Base-by-base conservation (phyloP, 768 basidiomycete genomes). In the Vararia minispora region DNA sequence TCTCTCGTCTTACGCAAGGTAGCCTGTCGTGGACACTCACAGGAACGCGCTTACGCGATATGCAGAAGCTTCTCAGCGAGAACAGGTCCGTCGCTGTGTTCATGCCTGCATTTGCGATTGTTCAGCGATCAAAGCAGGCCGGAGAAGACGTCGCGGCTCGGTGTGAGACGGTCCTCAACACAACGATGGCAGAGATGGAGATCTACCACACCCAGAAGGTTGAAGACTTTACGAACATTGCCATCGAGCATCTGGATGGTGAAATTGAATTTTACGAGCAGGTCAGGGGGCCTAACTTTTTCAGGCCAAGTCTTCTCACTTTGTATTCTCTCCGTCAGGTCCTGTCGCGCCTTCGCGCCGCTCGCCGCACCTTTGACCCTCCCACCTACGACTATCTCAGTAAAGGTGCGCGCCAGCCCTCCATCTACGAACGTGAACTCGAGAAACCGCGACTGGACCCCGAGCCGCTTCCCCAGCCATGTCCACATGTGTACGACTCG, bases 101-200 rank as follows among this genome's bases (percentile, higher is more conserved):
- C 25, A 14, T 16, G 14, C 12, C 27, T n/a, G 17, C 25, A 24
- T 33, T n/a, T 40, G 12, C 20, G 3, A 14, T 32, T 24, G 10
- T 41, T 45, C 41, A 14, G 49, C 18, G 22, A 29, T 14, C n/a
- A 8, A 21, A n/a, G n/a, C 52, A 81, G 77, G 55, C 68, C 11
- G 65, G 79, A 47, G 76, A 79, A 33, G 77, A 81, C 13, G 59
- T 79, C 45, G 74, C 76, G 2, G 68, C 74, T 3, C 73, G 88
- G 14, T 89, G 83, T 54, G 88, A 92, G 58, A 90, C 88, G 0
- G 84, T 89, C 6, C 61, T 92, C 20, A 90, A 91, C 55, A 77
- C 76, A 7, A 89, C 87, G 2, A 79, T 88, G 76, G 84, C 88
- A 1, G 87, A 91, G 62, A 76, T 90, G 66, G 81, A 85, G 35